Conservation (phyloP, 164 flowering plant genomes). For the Paratinospora sagittata region DNA sequence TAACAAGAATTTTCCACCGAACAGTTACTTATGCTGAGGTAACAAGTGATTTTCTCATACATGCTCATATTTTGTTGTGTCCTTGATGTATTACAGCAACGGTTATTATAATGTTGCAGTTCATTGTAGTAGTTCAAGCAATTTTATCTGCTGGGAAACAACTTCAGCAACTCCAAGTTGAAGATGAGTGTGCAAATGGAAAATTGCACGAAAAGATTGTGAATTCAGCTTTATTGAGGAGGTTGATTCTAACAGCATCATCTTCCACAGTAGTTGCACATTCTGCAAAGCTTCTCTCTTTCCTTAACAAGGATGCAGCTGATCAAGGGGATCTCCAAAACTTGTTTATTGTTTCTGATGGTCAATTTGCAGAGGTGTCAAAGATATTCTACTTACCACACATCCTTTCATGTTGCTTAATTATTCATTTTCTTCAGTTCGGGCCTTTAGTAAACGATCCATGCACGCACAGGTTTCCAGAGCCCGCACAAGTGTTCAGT, state of each 20-base stretch:
- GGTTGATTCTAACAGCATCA: constrained; percentile 66
- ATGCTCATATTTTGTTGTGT: not conserved
- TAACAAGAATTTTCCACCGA: constrained; percentile 81
- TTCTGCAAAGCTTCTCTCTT: constrained; percentile 64
- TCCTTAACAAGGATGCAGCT: constrained; percentile 78
- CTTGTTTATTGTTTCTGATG: constrained; percentile 46
- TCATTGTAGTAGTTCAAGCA: constrained; percentile 73
- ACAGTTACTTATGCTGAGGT: constrained; percentile 89
- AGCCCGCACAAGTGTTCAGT: constrained; percentile 43
- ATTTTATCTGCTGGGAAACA: constrained; percentile 71
- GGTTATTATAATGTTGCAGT: constrained; percentile 37
- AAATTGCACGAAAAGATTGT: constrained; percentile 22
- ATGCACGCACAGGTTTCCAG: constrained; percentile 42
- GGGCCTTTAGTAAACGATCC: not conserved
- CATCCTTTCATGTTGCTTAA: not conserved
- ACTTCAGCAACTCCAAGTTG: constrained; percentile 58
- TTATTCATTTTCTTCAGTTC: not conserved
- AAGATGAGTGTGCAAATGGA: constrained; percentile 23
- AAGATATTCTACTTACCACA: constrained; percentile 5
- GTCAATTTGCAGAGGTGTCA: constrained; percentile 67
- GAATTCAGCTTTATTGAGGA: constrained; percentile 54
- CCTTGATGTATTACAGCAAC: not conserved
- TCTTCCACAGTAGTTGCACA: constrained; percentile 44
- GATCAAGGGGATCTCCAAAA: constrained; percentile 52
- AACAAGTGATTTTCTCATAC: constrained; percentile 9